Evolutionary conservation across 2,329 filamentous ascomycete genomes (phyloP).

Genomic region (Nemania serpens): DNA sequence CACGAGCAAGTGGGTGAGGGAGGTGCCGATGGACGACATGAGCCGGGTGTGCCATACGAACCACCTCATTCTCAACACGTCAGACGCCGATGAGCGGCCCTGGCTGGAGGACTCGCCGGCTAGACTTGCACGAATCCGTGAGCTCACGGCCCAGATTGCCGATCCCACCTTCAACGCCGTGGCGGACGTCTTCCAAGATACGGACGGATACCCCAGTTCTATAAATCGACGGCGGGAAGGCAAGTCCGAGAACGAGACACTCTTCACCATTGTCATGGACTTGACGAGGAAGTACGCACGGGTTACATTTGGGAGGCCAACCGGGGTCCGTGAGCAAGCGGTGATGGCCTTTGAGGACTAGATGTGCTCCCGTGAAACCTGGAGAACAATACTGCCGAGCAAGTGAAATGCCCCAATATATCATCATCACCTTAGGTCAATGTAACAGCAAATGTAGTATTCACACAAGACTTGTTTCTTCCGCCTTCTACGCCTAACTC

Average conservation of each 20-base stretch:
- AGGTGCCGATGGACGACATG: constrained; percentile 35
- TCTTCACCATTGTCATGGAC: constrained; percentile 44
- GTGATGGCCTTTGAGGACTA: constrained; percentile 26
- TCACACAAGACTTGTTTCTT: too few relatives aligned
- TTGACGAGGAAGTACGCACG: constrained; percentile 33
- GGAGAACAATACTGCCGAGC: neutral
- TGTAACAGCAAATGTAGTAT: too few relatives aligned
- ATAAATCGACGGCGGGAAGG: constrained; percentile 39
- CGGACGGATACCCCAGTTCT: constrained; percentile 36
- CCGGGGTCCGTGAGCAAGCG: constrained; percentile 32
- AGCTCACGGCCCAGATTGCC: constrained; percentile 29
- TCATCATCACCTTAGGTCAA: too few relatives aligned
- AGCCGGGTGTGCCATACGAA: constrained; percentile 50
- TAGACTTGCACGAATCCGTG: constrained; percentile 35
- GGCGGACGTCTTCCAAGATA: constrained; percentile 38
- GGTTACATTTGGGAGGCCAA: constrained; percentile 41
- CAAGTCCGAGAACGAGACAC: constrained; percentile 33
- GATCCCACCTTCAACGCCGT: constrained; percentile 27
- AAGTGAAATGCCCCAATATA: neutral
- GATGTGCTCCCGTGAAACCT: neutral
- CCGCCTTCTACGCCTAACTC: too few relatives aligned
- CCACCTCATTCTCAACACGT: constrained; percentile 45
- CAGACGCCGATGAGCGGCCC: constrained; percentile 38
- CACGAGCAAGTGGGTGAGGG: constrained; percentile 39
- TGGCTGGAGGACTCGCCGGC: constrained; percentile 41